These are phyloP conservation scores for Tuber microsphaerosporum DNA, from an alignment of 495 filamentous ascomycete genomes.

Conservation along the genomic window DNA sequence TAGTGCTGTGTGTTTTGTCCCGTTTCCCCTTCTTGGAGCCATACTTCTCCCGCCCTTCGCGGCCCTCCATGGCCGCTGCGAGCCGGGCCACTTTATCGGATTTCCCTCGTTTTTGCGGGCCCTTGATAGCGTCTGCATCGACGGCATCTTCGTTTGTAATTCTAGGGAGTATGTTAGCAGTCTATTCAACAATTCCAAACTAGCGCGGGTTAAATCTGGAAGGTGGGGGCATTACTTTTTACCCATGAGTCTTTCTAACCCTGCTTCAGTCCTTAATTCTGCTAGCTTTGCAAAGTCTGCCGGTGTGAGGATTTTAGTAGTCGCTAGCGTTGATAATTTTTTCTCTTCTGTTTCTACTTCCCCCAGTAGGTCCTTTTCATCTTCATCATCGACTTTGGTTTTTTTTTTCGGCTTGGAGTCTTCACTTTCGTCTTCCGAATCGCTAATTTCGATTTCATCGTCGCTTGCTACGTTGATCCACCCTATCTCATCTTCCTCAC, in stretches of 20 bases:
- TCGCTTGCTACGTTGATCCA: conserved; percentile 91
- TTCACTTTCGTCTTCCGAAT: conserved; percentile 55
- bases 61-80: conserved; percentile 35
- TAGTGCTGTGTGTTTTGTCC: conserved; percentile 82
- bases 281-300: conserved; percentile 69
- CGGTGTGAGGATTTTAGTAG: conserved; percentile 36
- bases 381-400: conserved; percentile 47
- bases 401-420: conserved; percentile 57
- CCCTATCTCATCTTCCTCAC: conserved; percentile 64
- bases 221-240: neutral
- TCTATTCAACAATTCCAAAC: neutral
- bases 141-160: conserved; percentile 53
- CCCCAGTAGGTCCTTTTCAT: conserved; percentile 21
- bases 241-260: conserved; percentile 58
- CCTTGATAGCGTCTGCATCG: conserved; percentile 57
- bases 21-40: conserved; percentile 67
- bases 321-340: conserved; percentile 37
- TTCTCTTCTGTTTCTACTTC: conserved; percentile 18
- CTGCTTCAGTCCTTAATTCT: conserved; percentile 69
- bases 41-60: conserved; percentile 40
- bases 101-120: conserved; percentile 38
- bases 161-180: neutral
- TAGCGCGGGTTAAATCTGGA: neutral
- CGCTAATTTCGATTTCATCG: conserved; percentile 67
- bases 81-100: conserved; percentile 39